Conservation (phyloP, 768 basidiomycete genomes). For the Pulveroboletus sp. region DNA sequence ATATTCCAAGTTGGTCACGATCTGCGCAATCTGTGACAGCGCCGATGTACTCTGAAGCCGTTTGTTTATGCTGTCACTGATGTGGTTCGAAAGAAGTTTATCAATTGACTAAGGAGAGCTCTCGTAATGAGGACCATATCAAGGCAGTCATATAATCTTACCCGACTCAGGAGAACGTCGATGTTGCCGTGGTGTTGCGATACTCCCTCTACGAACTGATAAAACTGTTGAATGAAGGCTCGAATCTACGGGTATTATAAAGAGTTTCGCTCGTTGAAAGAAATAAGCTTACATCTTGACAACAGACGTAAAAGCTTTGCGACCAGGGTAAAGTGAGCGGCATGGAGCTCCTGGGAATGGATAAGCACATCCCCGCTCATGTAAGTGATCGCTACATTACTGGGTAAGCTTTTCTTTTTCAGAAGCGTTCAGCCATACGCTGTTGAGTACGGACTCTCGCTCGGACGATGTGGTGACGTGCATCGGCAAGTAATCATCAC, state of each 20-base stretch:
- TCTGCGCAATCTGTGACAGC: slow-evolving; percentile 87
- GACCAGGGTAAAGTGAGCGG: slow-evolving; percentile 90
- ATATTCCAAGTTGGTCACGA: slow-evolving; percentile 89
- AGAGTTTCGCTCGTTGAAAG: not conserved
- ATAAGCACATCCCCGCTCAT: slow-evolving; percentile 1
- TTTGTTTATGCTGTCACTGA: slow-evolving; percentile 70
- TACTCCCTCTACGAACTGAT: slow-evolving; percentile 93
- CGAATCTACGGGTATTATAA: slow-evolving; percentile 53
- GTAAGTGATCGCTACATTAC: slow-evolving; percentile 32
- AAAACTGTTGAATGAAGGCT: slow-evolving; percentile 89
- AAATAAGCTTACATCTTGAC: slow-evolving; percentile 62
- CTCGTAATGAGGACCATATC: slow-evolving; percentile 1
- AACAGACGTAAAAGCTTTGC: slow-evolving; percentile 90
- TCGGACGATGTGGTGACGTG: slow-evolving; percentile 56
- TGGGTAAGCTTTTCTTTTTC: slow-evolving; percentile 57
- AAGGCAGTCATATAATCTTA: slow-evolving; percentile 27
- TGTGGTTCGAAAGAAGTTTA: slow-evolving; percentile 66
- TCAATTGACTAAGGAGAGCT: slow-evolving; percentile 67
- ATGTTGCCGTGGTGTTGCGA: slow-evolving; percentile 88
- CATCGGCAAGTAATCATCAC: slow-evolving; percentile 92
- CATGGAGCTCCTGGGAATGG: slow-evolving; percentile 45
- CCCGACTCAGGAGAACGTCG: slow-evolving; percentile 87
- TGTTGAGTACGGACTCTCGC: slow-evolving; percentile 66
- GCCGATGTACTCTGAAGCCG: slow-evolving; percentile 73
- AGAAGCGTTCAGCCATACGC: slow-evolving; percentile 74